phyloP scores from a whole-genome alignment of 768 basidiomycete genomes.

The Glaciozyma martinii region DNA sequence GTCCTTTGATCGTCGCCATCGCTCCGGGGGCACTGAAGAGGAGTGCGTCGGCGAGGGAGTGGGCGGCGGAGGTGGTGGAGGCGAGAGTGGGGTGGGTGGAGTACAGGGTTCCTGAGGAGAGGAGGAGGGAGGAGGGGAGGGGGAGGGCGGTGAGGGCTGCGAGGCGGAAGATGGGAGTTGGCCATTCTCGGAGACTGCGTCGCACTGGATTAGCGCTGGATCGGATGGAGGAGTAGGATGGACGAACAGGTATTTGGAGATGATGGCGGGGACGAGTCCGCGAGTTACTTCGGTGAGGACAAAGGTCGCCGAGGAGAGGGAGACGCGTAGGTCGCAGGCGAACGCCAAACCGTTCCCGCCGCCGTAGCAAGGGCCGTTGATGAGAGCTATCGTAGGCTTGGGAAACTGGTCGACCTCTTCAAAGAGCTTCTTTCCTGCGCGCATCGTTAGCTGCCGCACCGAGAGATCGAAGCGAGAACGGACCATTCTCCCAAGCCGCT shows the following conservation, averaged over 20 bases:
- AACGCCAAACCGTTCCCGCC: background rate
- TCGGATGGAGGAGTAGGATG: background rate
- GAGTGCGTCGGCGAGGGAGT: background rate
- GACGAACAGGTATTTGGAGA: background rate
- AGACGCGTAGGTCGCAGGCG: background rate
- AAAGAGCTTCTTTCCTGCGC: constrained; percentile 2
- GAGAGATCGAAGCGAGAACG: background rate
- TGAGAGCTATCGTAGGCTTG: background rate
- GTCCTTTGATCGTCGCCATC: background rate
- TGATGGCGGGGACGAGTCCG: background rate
- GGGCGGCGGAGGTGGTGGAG: background rate
- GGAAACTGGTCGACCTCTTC: background rate
- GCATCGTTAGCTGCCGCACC: background rate
- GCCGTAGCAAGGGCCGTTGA: constrained; percentile 2
- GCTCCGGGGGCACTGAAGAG: background rate
- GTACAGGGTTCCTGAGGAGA: background rate
- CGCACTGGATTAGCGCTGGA: background rate
- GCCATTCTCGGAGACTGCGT: background rate
- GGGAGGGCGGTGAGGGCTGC: background rate
- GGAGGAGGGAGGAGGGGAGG: background rate
- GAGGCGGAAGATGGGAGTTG: background rate
- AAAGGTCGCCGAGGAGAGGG: background rate
- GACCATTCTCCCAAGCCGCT: background rate
- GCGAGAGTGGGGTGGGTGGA: background rate
- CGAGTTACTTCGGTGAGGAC: background rate